These are phyloP conservation scores for Podospora appendiculata DNA, from an alignment of 495 filamentous ascomycete genomes.

Conservation along the genomic window DNA sequence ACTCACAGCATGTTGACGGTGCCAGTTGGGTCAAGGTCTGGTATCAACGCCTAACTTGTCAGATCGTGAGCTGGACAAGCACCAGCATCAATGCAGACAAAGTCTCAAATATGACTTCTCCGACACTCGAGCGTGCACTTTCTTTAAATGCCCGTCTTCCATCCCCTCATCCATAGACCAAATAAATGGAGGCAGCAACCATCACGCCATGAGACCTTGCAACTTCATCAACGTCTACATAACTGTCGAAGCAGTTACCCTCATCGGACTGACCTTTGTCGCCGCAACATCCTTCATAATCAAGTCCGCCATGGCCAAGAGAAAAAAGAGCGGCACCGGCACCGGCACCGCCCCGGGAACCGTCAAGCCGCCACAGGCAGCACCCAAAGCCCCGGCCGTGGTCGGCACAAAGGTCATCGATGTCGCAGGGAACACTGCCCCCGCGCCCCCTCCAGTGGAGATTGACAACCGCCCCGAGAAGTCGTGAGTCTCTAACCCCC, in stretches of 20 bases:
- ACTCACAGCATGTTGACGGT: too few relatives aligned
- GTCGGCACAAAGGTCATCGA: conserved; percentile 3
- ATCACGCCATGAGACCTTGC: conserved; percentile 14
- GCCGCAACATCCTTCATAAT: conserved; percentile 11
- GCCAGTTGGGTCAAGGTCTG: too few relatives aligned
- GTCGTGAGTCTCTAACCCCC: conserved; percentile 20
- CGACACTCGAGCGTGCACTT: neutral
- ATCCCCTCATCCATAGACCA: neutral
- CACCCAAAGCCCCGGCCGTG: neutral
- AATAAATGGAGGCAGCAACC: conserved; percentile 4
- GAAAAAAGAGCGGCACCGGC: conserved; percentile 17
- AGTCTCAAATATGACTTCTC: neutral
- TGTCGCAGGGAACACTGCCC: conserved; percentile 1
- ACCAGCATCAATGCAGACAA: neutral
- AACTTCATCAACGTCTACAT: conserved; percentile 15
- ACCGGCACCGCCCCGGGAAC: conserved; percentile 5
- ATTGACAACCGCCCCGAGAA: conserved; percentile 21
- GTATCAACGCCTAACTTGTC: too few relatives aligned
- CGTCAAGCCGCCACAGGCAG: conserved; percentile 1
- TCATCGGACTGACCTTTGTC: conserved; percentile 18
- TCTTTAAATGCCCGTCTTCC: neutral
- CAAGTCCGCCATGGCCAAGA: conserved; percentile 19
- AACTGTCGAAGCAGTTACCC: conserved; percentile 20
- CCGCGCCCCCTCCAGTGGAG: conserved; percentile 4
- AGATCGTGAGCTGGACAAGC: neutral